Conservation (phyloP, 2,329 filamentous ascomycete genomes). For the Talaromyces sp. region DNA sequence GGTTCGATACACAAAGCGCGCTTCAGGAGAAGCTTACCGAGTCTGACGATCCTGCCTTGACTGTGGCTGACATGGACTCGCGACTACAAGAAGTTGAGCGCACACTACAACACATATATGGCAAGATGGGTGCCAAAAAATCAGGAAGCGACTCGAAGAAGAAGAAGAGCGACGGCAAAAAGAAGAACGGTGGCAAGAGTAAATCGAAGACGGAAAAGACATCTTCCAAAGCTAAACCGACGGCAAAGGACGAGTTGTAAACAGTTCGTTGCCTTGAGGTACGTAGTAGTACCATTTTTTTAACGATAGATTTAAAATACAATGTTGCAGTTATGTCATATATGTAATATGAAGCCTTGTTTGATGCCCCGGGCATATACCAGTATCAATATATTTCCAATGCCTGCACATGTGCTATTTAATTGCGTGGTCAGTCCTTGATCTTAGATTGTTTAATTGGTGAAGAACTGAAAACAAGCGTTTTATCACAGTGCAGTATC, state of each 20-base stretch:
- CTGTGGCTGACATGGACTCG: constrained; percentile 65
- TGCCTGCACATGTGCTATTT: no score
- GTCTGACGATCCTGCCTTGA: constrained; percentile 70
- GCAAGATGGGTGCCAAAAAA: constrained; percentile 57
- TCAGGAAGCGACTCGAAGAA: constrained; percentile 44
- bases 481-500: no score
- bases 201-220: constrained; percentile 11
- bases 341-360: not conserved
- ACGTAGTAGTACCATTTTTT: constrained; percentile 7
- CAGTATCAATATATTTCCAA: not conserved
- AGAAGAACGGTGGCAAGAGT: constrained; percentile 18
- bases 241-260: constrained; percentile 12
- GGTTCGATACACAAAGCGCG: constrained; percentile 69
- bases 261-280: not conserved
- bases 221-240: constrained; percentile 10
- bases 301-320: constrained; percentile 11
- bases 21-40: constrained; percentile 66
- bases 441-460: no score
- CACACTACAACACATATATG: constrained; percentile 30
- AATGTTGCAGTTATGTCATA: not conserved
- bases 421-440: no score
- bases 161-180: constrained; percentile 40
- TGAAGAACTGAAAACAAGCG: no score
- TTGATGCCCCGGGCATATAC: not conserved
- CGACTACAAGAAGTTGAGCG: constrained; percentile 67